These are phyloP conservation scores for Euphorbia lathyris DNA, from an alignment of 345 rosid genomes.

Conservation along the genomic window DNA sequence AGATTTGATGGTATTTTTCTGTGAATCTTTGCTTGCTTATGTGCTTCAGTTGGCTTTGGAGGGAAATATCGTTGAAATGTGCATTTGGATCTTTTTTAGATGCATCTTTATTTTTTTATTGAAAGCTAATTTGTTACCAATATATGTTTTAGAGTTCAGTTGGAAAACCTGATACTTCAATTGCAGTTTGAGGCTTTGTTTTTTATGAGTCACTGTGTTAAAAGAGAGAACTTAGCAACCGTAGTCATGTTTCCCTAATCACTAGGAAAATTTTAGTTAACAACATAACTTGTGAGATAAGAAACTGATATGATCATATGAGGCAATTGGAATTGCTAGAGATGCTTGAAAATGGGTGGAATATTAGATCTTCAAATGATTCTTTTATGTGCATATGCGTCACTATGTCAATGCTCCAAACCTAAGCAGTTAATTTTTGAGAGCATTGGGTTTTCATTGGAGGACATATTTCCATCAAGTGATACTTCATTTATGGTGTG, in stretches of 20 bases:
- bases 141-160: conserved; percentile 1
- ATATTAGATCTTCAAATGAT: conserved; percentile 1
- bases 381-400: neutral
- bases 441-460: neutral
- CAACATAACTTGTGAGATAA: neutral
- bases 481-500: neutral
- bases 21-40: neutral
- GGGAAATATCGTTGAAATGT: neutral
- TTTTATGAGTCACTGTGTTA: neutral
- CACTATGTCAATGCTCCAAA: neutral
- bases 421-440: neutral
- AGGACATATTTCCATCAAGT: neutral
- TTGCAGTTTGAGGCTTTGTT: neutral
- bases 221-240: neutral
- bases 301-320: neutral
- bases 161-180: neutral
- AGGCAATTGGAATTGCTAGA: neutral
- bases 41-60: neutral
- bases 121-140: neutral
- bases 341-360: neutral
- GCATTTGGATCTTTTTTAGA: neutral
- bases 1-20: neutral
- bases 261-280: neutral
- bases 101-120: conserved; percentile 9
- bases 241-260: neutral